Evolutionary conservation across 192 early-diverging fungal genomes (phyloP), one percentile per base, ranked within the genome.

Genomic region (Phlyctochytrium bullatum): DNA sequence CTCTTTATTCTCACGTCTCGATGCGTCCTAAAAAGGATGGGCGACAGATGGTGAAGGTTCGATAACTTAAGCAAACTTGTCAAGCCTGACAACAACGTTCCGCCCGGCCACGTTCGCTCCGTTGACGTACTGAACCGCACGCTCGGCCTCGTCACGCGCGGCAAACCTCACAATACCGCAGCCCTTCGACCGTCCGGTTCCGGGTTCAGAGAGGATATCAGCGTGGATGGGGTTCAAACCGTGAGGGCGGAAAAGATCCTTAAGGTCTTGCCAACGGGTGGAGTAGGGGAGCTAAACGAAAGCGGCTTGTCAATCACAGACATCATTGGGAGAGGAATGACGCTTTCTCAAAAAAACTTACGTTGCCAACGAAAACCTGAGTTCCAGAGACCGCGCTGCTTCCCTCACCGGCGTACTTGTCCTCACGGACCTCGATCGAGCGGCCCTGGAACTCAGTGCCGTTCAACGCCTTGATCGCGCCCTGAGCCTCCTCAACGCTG

Each of bases 351-450:
- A 34, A 20, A 53, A 6, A 32, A 59, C 77, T 71, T 76, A 92
- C 88, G 78, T 93, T 93, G 63, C 90, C 90, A 62, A 93, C 88
- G 78, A 87, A 93, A n/a, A 92, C 69, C 35, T 77, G 76, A 10
- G 78, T 77, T 30, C 78, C 78, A 47, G 62, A 59, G 34, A 62
- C 40, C 34, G 36, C 36, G 6, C 56, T 63, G n/a, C 52, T 27
- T 29, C 62, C 71, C 47, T 66, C 68, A 36, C 16, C 64, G 0
- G 68, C 69, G 61, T 73, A 78, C 65, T 73, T 83, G 74, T 84
- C 82, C 53, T 73, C 71, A 14, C 76, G 68, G 10, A 81, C 81
- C 62, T 78, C 75, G 62, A 85, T 79, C 3, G 61, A 27, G 6
- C 83, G 61, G 34, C 81, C 81, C 3, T 53, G 32, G 28, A 85